Percentiles rank a stretch among this genome's conserved stretches.
Evolutionary conservation across 73 alveolate species (phyloP).

Genomic region (Breviolum minutum): DNA sequence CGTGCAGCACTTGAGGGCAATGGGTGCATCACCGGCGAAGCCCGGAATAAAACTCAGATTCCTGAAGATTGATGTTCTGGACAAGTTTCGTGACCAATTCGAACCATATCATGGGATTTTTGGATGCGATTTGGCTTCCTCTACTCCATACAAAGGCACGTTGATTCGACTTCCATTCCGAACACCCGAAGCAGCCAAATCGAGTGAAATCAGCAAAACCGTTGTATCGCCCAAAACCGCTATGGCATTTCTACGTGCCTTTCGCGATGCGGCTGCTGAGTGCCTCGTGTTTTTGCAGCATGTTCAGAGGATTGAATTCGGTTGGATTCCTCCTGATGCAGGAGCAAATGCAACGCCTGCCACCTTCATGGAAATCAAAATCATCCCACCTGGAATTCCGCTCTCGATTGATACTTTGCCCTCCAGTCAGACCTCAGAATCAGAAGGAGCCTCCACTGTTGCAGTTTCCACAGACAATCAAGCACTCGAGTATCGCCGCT

Average conservation of each 20-base stretch:
- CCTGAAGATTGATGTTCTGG: conserved; percentile 79
- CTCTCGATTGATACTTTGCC: not conserved
- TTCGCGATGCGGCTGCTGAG: conserved; percentile 82
- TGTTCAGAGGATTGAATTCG: conserved; percentile 31
- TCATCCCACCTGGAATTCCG: conserved; percentile 56
- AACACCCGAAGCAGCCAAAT: conserved; percentile 78
- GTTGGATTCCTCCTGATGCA: conserved; percentile 84
- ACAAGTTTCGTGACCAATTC: conserved; percentile 82
- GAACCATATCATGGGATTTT: conserved; percentile 91
- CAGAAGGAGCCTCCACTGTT: not conserved
- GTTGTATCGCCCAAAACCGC: conserved; percentile 35
- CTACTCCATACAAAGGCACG: conserved; percentile 34
- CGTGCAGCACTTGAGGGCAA: conserved; percentile 81
- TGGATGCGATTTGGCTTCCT: conserved; percentile 52
- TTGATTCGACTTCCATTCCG: conserved; percentile 76
- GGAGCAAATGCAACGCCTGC: conserved; percentile 14
- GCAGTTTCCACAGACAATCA: conserved; percentile 51
- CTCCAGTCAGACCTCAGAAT: not conserved
- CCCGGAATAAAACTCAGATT: conserved; percentile 81
- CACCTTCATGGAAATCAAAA: conserved; percentile 13
- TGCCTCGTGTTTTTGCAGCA: conserved; percentile 73
- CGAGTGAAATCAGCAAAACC: conserved; percentile 82
- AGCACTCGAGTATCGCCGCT: conserved; percentile 73
- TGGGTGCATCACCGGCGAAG: conserved; percentile 90
- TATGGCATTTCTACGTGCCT: conserved; percentile 56